Evolutionary conservation across 768 basidiomycete genomes (phyloP), one percentile per base, ranked within the genome.

Genomic region (Phanerochaete carnosa): DNA sequence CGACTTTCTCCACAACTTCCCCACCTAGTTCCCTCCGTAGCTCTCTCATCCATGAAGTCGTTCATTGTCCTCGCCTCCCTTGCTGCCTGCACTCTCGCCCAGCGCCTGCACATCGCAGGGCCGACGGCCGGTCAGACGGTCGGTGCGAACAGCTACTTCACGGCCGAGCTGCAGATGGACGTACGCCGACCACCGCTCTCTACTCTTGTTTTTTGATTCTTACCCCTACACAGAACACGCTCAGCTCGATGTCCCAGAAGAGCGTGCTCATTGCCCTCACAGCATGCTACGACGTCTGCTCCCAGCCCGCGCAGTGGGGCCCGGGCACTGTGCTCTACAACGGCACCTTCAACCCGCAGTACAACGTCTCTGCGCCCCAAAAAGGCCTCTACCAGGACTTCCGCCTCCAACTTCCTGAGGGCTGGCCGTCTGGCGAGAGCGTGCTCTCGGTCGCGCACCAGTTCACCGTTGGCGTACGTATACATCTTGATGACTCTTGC

Each of bases 311-410:
- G 70, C 8, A 49, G 61, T 1, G 70, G 70, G 13, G 60, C 69
- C 62, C 83, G 65, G 82, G 82, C 13, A 64, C 57, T 16, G 74
- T 83, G 19, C 70, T 83, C 46, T 83, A 80, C 69, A 77, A 74
- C 46, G 83, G 82, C 25, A 67, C 68, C 15, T 84, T 74, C 60
- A 63, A 67, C 25, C 82, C 83, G 0, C 64, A 75, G 59, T 69
- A 62, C 59, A 66, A 76, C 22, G 63, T 70, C 13, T 5, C 35
- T 1, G 62, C 68, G 28, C 65, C 67, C 1, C 43, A 22, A 45
- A 70, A 73, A 58, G 75, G 73, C 19, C 79, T 80, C 12, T 75
- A 79, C 68, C 70, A 83, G 58, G 80, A 81, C 63, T 79, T 80
- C 60, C 75, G 77, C 3, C 72, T 83, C 4, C 68, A 69, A 33